Conservation (phyloP, 2,329 filamentous ascomycete species). For the Epichloe sylvatica region DNA sequence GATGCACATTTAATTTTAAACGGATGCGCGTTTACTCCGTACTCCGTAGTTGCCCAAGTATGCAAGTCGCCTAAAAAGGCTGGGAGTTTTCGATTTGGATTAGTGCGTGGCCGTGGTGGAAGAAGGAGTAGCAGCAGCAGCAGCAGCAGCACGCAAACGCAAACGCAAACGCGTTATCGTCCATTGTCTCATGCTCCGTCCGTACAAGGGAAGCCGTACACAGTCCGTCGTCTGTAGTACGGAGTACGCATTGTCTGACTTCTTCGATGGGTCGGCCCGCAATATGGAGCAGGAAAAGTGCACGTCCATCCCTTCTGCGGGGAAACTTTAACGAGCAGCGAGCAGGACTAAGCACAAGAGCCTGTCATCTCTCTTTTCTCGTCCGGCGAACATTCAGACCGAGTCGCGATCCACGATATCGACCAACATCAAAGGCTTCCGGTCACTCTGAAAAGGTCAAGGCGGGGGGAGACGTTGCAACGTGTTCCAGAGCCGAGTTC, state of each 20-base stretch:
- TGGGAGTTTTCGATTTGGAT: background rate
- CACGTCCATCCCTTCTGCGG: background rate
- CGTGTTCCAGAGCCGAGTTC: background rate
- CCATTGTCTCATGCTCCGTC: background rate
- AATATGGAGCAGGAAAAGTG: background rate
- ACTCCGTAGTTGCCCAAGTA: no score
- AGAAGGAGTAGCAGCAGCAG: no score
- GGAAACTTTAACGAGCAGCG: background rate
- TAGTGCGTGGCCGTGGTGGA: background rate
- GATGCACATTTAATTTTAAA: no score
- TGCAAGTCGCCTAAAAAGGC: slow-evolving; percentile 1
- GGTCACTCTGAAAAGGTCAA: background rate
- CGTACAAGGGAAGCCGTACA: background rate
- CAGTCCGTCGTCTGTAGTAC: background rate
- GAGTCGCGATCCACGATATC: background rate
- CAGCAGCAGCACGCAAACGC: no score
- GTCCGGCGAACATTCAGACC: background rate
- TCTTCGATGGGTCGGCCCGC: background rate
- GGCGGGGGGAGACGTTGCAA: background rate
- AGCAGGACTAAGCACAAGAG: background rate
- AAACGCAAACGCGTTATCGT: no score
- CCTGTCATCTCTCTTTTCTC: background rate
- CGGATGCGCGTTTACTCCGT: no score
- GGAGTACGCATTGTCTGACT: background rate
- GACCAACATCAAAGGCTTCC: background rate